phyloP scores from a whole-genome alignment of 768 basidiomycete species.

The Melanogaster broomeanus region DNA sequence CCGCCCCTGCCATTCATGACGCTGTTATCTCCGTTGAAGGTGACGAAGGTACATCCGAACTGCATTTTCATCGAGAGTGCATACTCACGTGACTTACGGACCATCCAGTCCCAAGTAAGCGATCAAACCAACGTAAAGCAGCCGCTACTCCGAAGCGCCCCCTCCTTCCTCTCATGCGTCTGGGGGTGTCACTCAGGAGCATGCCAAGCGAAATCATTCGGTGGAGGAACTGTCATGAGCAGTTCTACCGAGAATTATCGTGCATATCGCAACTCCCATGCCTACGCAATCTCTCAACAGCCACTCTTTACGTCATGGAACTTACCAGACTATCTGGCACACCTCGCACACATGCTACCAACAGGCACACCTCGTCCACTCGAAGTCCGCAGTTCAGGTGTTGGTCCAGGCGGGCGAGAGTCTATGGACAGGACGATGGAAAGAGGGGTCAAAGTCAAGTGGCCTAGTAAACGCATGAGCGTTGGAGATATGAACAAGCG shows the following conservation, averaged over 20 bases:
- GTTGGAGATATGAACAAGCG: constrained; percentile 98
- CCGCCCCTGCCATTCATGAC: constrained; percentile 22
- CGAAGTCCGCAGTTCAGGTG: constrained; percentile 58
- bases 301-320: constrained; percentile 85
- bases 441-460: constrained; percentile 85
- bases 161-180: constrained; percentile 31
- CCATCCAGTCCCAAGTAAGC: constrained; percentile 37
- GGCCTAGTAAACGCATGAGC: constrained; percentile 93
- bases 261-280: constrained; percentile 78
- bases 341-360: constrained; percentile 84
- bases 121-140: constrained; percentile 37
- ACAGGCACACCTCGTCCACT: constrained; percentile 72
- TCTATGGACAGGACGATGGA: constrained; percentile 65
- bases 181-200: constrained; percentile 42
- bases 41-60: constrained; percentile 57
- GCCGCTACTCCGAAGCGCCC: constrained; percentile 33
- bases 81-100: constrained; percentile 40
- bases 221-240: constrained; percentile 35
- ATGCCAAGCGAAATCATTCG: constrained; percentile 51
- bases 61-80: constrained; percentile 9
- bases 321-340: constrained; percentile 89
- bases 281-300: constrained; percentile 77
- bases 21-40: constrained; percentile 42
- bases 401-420: constrained; percentile 46
- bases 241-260: constrained; percentile 53